Evolutionary conservation across 345 rosid species (phyloP), one percentile per base, ranked within the genome.

Genomic region (Populus davidiana): DNA sequence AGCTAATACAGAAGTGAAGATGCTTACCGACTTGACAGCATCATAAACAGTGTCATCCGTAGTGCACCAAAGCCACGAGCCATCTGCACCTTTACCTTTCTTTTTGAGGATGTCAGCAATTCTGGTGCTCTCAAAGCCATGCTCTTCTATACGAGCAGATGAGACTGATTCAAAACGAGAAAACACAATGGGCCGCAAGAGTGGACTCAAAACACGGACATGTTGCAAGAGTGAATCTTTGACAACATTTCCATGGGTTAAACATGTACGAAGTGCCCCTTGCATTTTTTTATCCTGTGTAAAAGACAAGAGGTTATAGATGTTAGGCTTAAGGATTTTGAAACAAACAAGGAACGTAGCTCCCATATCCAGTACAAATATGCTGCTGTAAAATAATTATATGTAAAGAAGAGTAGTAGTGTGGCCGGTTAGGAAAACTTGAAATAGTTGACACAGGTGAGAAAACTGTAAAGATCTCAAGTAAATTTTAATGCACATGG

Each of bases 41-140:
- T 96, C 94, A 70, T 93, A 93, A 41, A 96, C 98, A 52, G 88
- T 33, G 81, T 96, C 99, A 72, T 93, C 90, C 5, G 92, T 93
- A 3, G 97, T 89, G 90, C 99, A 96, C 99, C 99, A 96, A 81
- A 96, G 96, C 99, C 99, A 93, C 77, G 99, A 96, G 54, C 99
- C 99, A 87, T 96, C 98, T 3, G 98, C 99, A 73, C 72, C 74
- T 84, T 92, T 92, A 67, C 99, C 98, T 85, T 96, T 96, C 0
- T 79, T 89, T 63, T 87, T 91, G 88, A 96, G 75, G 31, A 96
- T 67, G 61, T 96, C 99, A 5, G 93, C 73, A 75, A 96, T 96
- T 1, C 90, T 92, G 2, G 99, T 87, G 88, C 96, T 92, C 81
- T 93, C 99, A 50, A 96, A 96, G 70, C 98, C 98, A 39, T 91